Percentiles rank a stretch among this genome's conserved stretches.
These are phyloP conservation scores for Malania oleifera DNA, from an alignment of 164 flowering plant genomes.

Conservation along the genomic window DNA sequence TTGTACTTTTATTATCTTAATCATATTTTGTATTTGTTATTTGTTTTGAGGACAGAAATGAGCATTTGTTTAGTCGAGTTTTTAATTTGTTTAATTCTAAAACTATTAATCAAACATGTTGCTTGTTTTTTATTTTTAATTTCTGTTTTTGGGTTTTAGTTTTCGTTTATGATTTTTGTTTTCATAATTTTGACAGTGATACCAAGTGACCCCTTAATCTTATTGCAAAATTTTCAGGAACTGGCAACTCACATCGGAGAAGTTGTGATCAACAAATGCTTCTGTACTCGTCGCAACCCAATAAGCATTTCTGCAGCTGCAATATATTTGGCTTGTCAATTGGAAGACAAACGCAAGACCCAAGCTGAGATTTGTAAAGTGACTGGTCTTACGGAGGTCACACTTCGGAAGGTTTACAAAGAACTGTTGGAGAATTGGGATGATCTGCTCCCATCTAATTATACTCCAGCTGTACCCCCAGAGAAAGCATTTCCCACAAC, in stretches of 20 bases:
- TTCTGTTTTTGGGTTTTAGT: background rate
- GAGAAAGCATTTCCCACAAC: conserved; percentile 97
- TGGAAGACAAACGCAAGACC: conserved; percentile 94
- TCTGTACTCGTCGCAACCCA: conserved; percentile 96
- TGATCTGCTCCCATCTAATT: conserved; percentile 89
- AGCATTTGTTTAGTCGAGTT: too few relatives aligned
- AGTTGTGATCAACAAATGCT: conserved; percentile 97
- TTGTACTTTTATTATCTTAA: too few relatives aligned
- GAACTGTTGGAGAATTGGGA: conserved; percentile 93
- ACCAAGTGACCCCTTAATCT: background rate
- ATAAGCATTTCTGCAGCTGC: conserved; percentile 99
- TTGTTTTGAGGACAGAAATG: too few relatives aligned
- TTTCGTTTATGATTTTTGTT: background rate
- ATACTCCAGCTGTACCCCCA: conserved; percentile 93
- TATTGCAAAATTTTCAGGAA: conserved; percentile 38
- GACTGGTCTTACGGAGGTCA: conserved; percentile 96
- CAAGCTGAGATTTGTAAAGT: conserved; percentile 99
- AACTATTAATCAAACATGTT: too few relatives aligned
- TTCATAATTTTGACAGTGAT: background rate
- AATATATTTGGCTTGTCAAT: conserved; percentile 87
- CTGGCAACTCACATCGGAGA: conserved; percentile 99
- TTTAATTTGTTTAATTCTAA: too few relatives aligned
- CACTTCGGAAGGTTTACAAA: conserved; percentile 93
- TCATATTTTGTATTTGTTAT: too few relatives aligned
- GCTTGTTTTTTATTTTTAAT: background rate